Base-by-base conservation (phyloP, 2,329 filamentous ascomycete genomes). In the Periconia sp. region DNA sequence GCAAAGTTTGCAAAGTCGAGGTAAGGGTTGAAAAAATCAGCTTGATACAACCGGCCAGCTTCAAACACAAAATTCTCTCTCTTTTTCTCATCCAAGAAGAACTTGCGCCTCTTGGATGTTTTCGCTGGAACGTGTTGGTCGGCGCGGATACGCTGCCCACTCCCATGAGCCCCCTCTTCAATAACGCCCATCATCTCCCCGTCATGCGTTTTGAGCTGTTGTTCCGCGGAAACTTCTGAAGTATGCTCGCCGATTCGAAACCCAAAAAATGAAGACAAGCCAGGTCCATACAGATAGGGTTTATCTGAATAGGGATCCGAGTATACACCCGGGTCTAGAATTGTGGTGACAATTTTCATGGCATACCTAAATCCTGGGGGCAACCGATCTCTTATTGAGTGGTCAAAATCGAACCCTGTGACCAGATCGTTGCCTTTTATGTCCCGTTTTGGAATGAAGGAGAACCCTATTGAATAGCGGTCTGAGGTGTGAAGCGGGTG, bases 21-120 rank as follows among this genome's bases (percentile, higher is more conserved):
- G 60, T 79, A 78, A 19, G 76, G 76, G 49, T 80, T 80, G 66
- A 76, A 79, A 54, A 80, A 79, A 51, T 80, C 78, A 1, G 65
- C 76, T 40, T 76, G 70, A 50, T 80, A 80, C 50, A 74, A 50
- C 18, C 78, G 53, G 0, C 73, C 77, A 51, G 74, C 71, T 53
- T 79, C 76, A 45, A 80, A 79, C 0, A 68, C 66, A 45, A 79
- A 76, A 0, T 55, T 46, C 30, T 74, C 63, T 11, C 76, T 63
- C 30, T 76, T 69, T 18, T 59, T 53, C 5, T 60, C 53, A 6
- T 70, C 64, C 6, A 78, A 64, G 54, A 78, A 79, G 58, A 70
- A 65, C 55, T 79, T 80, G 11, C 77, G 64, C n/a, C 78, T 62
- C 60, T 79, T 78, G 44, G 75, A 73, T 48, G 70, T 71, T 18